Conservation (phyloP, 208 protist species). For the Crithidia brevicula region DNA sequence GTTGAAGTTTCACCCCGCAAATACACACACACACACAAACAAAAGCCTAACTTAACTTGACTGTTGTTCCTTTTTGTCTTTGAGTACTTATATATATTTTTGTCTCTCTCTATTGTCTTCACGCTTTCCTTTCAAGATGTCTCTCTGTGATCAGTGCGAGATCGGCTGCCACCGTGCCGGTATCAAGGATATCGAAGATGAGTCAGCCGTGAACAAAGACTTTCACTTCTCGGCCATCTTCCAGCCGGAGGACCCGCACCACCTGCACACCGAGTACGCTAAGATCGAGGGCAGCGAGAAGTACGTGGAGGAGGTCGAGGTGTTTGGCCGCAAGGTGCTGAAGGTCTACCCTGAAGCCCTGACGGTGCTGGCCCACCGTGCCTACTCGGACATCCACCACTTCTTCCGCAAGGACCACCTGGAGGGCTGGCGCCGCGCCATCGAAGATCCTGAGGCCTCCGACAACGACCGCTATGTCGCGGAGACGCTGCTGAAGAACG, state of each 20-base stretch:
- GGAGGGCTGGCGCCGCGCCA: slow-evolving; percentile 92
- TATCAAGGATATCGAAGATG: slow-evolving; percentile 81
- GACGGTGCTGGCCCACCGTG: slow-evolving; percentile 80
- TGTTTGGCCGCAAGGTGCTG: slow-evolving; percentile 76
- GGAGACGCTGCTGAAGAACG: slow-evolving; percentile 96
- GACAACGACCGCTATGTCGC: slow-evolving; percentile 97
- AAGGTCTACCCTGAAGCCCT: slow-evolving; percentile 94
- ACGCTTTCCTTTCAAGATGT: slow-evolving; percentile 23
- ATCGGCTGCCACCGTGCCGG: slow-evolving; percentile 53
- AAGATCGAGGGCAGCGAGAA: slow-evolving; percentile 79
- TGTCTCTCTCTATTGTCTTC: neutral
- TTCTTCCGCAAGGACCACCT: slow-evolving; percentile 96
- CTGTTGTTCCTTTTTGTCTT: neutral
- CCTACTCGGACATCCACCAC: slow-evolving; percentile 95
- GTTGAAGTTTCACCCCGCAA: neutral
- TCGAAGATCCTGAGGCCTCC: slow-evolving; percentile 95
- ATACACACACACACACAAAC: slow-evolving; percentile 1
- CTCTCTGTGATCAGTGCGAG: slow-evolving; percentile 78
- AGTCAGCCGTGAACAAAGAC: slow-evolving; percentile 37
- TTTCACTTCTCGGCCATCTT: slow-evolving; percentile 90
- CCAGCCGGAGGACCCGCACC: slow-evolving; percentile 78
- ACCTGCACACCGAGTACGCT: slow-evolving; percentile 86
- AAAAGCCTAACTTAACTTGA: neutral
- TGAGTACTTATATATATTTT: neutral
- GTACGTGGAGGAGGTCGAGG: slow-evolving; percentile 81